Base-by-base conservation (phyloP, 202 grass and related monocot genomes). In the Saccharum hybrid region DNA sequence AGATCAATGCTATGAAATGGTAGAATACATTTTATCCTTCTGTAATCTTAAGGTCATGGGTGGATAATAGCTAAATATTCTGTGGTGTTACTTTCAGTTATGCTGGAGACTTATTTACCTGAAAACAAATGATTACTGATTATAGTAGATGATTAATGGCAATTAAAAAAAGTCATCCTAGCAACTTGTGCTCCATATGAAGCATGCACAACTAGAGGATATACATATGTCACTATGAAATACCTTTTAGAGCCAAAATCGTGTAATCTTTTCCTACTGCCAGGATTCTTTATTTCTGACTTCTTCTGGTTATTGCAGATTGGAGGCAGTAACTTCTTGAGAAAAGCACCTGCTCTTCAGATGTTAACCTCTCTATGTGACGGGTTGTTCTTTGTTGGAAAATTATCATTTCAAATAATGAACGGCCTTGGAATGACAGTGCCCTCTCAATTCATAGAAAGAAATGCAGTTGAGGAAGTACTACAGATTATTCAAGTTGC, bases 381-480 rank as follows among this genome's bases (percentile, higher is more conserved):
- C 83, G 95, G 80, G n/a, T 16, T 98, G 38, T 84, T 91, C 65
- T 86, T 98, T 88, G 66, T 93, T 85, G 95, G 95, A 33, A 95
- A 95, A 83, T 79, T 94, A 38, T 90, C 92, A 48, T 93, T 98
- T 87, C 95, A 98, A 86, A 87, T 98, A 84, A 98, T 98, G 88
- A 91, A 93, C 19, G 81, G 80, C 51, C 67, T 93, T 77, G 88
- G 91, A 86, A 77, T 95, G 7, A 40, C 83, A 45, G 88, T 94
- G 43, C 85, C 92, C 48, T 42, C 76, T 82, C 38, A 26, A 78
- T 92, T 90, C 61, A 41, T 93, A 45, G 92, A 98, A 87, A 74
- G 72, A 74, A 66, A 91, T 90, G 86, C 85, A 63, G 71, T 83
- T 63, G 74, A 71, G 51, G 85, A 94, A 71, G 92, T 52, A 51